Base-by-base conservation (phyloP, 306 rosid genomes). In the Notholithocarpus densiflorus region DNA sequence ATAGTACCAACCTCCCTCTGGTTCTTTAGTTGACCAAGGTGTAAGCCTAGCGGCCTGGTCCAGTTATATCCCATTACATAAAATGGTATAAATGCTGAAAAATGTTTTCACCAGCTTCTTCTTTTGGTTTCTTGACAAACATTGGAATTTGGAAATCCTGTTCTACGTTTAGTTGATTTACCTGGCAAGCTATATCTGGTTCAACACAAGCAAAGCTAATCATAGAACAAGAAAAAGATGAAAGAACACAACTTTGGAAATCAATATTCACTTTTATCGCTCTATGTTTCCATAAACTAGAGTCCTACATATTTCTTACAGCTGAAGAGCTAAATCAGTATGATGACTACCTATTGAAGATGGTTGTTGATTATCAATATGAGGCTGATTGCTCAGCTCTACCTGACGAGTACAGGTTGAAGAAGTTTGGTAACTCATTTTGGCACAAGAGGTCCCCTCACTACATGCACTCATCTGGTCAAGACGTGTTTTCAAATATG, bases 401-500 rank as follows among this genome's bases (percentile, higher is more conserved):
- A 40, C 45, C 0, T 40, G 29, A 65, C 26, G 72, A 51, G 77
- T 37, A 68, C 51, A 40, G 7, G 11, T 31, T 5, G 78, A 77
- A 29, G 13, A 26, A 54, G 72, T 59, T 70, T 72, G 37, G 34
- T 69, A 27, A 17, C 69, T 84, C 56, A 56, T 40, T 64, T 55
- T 26, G 43, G 64, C 29, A 24, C 57, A 56, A 65, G 79, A 64
- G 4, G 73, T 68, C n/a, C 26, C 59, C 29, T 57, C 79, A 21
- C 32, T 71, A 64, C 66, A 40, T 4, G 73, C 79, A 69, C 74
- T 86, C 34, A 75, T 77, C 72, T 79, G 83, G 80, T 76, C 81
- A 75, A 88, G 82, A 29, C 80, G 84, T 52, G 84, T 77, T 84
- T 69, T 88, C 83, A 83, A 75, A 81, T 79, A 82, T 72, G 89